Evolutionary conservation across 805 yeast genomes (phyloP).

Genomic region (Yarrowia porcina): DNA sequence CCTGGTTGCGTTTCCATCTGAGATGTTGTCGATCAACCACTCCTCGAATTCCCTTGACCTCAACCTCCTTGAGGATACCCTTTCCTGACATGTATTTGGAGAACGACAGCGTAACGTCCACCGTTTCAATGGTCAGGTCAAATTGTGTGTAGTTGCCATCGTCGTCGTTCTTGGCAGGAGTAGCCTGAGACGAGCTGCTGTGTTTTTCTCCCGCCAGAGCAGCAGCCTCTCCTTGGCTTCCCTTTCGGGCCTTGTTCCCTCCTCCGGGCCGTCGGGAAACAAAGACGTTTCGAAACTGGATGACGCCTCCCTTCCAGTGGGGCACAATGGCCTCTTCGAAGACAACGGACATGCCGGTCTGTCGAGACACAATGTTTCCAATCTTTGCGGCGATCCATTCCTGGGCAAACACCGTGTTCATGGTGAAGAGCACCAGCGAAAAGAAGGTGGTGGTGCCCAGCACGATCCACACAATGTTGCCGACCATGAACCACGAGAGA

Average conservation of each 20-base stretch:
- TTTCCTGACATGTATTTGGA: conserved; percentile 85
- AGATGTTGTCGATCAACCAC: conserved; percentile 89
- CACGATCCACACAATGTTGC: conserved; percentile 73
- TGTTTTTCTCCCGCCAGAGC: conserved; percentile 39
- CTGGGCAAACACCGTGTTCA: conserved; percentile 84
- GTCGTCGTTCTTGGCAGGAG: conserved; percentile 40
- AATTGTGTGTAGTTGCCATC: conserved; percentile 97
- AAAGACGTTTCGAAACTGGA: conserved; percentile 78
- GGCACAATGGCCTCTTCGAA: conserved; percentile 95
- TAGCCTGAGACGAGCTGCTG: conserved; percentile 36
- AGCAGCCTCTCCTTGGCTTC: conserved; percentile 69
- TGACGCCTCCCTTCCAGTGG: conserved; percentile 84
- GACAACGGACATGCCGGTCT: conserved; percentile 75
- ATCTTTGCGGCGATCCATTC: conserved; percentile 77
- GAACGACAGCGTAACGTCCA: conserved; percentile 74
- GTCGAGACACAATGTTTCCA: conserved; percentile 80
- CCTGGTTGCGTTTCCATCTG: conserved; percentile 74
- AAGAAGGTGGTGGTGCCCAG: conserved; percentile 92
- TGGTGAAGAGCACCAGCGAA: conserved; percentile 68
- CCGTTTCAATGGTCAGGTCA: conserved; percentile 83
- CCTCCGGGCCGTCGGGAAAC: conserved; percentile 77
- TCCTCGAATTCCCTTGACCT: conserved; percentile 83
- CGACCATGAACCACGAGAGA: conserved; percentile 87
- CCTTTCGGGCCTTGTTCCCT: conserved; percentile 54
- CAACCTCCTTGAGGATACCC: conserved; percentile 79